phyloP scores from a whole-genome alignment of 2,329 filamentous ascomycete genomes.

The Aureobasidium subglaciale region DNA sequence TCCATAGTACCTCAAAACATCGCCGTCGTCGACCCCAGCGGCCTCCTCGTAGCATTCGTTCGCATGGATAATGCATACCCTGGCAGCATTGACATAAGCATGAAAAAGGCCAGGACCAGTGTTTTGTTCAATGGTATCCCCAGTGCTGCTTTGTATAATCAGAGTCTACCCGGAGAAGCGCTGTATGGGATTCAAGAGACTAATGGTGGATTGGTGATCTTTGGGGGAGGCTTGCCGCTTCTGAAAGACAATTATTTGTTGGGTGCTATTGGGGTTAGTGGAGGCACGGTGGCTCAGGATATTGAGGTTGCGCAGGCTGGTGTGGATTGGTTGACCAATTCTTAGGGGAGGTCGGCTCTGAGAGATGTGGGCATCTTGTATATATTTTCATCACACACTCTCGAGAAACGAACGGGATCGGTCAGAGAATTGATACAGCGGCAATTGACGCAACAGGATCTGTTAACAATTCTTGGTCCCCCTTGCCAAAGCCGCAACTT shows the following conservation, averaged over 20 bases:
- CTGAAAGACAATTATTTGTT: conserved; percentile 22
- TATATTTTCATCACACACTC: no score
- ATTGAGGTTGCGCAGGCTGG: conserved; percentile 18
- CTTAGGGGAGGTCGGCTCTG: no score
- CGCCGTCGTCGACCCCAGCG: conserved; percentile 24
- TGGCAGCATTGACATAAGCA: conserved; percentile 24
- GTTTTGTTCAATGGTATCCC: conserved; percentile 25
- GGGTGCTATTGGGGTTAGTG: conserved; percentile 26
- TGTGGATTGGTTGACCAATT: conserved; percentile 8
- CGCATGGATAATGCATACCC: conserved; percentile 27
- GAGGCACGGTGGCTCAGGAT: conserved; percentile 25
- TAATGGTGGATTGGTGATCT: conserved; percentile 24
- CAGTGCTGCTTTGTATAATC: conserved; percentile 20
- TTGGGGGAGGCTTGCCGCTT: conserved; percentile 25
- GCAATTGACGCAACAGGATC: no score
- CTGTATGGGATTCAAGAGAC: conserved; percentile 22
- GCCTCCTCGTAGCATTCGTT: conserved; percentile 25
- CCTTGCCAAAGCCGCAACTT: no score
- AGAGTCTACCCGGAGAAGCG: neutral
- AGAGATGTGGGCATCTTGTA: no score
- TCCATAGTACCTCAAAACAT: conserved; percentile 23
- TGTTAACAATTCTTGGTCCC: no score
- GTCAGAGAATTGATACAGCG: no score
- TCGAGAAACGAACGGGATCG: no score
- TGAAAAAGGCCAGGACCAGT: conserved; percentile 26